Base-by-base conservation (phyloP, 441 rosid genomes). In the Gossypium gossypioides region DNA sequence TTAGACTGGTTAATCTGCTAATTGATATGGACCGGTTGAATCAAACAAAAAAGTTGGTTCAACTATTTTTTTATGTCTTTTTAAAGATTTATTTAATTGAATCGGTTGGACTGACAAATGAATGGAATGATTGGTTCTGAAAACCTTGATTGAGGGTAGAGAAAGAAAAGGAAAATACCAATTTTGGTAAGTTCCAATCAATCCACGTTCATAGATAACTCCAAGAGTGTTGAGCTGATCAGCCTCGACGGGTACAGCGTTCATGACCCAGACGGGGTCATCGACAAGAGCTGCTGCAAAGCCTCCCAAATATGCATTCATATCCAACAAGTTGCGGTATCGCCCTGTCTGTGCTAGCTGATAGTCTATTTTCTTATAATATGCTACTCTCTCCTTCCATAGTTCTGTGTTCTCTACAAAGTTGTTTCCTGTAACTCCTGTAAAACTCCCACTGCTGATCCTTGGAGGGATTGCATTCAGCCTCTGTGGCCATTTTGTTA, bases 201-300 rank as follows among this genome's bases (percentile, higher is more conserved):
- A 68, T n/a, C 93, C 93, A 0, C 93, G 89, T 77, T 88, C 90
- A 52, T 84, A 88, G 6, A 88, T 75, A 24, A 80, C 85, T 51
- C 93, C 91, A 1, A 88, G 91, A 0, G 91, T 85, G 74, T 86
- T 81, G 73, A 64, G 60, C 44, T 65, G 63, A 25, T 58, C 60
- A 0, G 83, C 89, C 68, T 88, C 86, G 8, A 81, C 83, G 0
- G 92, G 89, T 32, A 86, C 88, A 3, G 82, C 37, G 69, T 88
- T 88, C 92, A 85, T 88, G 46, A 83, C 86, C 92, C 92, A 88
- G 9, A 79, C 83, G 24, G 88, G 90, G 44, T 88, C 92, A 50
- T 78, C 80, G 0, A 66, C 75, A 0, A 88, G 72, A 13, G 89
- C 88, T 0, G 90, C 88, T 0, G 92, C 88, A 22, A 88, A 86